Evolutionary conservation across 345 rosid genomes (phyloP).

Genomic region (Syzygium jambos): DNA sequence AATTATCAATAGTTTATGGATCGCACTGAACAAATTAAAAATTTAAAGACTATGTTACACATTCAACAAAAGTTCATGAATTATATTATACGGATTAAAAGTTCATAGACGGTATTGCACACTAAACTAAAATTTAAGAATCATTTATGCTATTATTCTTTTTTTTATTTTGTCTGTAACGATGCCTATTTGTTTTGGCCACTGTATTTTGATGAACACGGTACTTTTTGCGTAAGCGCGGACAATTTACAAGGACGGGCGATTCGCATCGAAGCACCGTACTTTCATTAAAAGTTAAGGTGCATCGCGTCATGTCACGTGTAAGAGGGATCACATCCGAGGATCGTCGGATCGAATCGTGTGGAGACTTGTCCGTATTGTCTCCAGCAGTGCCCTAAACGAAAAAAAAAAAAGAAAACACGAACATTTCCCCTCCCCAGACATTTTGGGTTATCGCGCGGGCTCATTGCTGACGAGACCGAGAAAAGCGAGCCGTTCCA

Average conservation of each 20-base stretch:
- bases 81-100: no score
- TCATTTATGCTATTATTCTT: no score
- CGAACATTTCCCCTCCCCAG: no score
- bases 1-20: no score
- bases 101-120: rapidly evolving
- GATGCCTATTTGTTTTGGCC: neutral
- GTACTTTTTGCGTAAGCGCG: neutral
- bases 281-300: neutral
- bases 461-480: neutral
- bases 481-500: neutral
- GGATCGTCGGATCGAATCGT: neutral
- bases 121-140: rapidly evolving
- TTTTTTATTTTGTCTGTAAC: neutral
- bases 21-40: no score
- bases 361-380: neutral
- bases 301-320: neutral
- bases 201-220: neutral
- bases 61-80: no score
- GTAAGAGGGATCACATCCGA: neutral
- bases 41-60: no score
- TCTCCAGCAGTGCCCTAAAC: no score
- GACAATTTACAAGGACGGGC: neutral
- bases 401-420: no score
- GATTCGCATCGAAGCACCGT: neutral
- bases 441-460: neutral